Conservation (phyloP, 75 land plant species). For the Picea glauca region DNA sequence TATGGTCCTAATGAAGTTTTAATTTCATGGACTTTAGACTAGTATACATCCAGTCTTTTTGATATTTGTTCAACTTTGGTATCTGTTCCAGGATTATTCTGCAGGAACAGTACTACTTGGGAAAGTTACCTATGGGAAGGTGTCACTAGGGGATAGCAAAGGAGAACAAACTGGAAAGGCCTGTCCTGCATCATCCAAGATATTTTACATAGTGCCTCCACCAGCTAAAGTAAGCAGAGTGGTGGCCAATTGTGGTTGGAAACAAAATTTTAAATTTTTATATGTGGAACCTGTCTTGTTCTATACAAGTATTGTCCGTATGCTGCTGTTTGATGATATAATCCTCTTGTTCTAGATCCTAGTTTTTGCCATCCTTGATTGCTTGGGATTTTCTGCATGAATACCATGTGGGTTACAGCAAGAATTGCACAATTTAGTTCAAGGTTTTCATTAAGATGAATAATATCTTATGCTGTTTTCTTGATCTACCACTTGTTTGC, state of each 20-base stretch:
- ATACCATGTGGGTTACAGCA: too few relatives aligned
- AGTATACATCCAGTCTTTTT: background rate
- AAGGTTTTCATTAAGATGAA: too few relatives aligned
- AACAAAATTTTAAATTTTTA: background rate
- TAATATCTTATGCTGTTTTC: background rate
- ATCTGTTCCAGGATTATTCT: conserved; percentile 49
- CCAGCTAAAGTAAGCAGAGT: conserved; percentile 28
- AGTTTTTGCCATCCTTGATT: too few relatives aligned
- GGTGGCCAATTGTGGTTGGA: background rate
- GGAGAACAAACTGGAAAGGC: conserved; percentile 44
- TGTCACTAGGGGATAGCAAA: conserved; percentile 26
- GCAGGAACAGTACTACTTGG: conserved; percentile 75
- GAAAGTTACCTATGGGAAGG: conserved; percentile 67
- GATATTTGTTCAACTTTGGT: conserved; percentile 1
- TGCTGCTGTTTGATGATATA: background rate
- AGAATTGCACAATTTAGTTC: too few relatives aligned
- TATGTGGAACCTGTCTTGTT: background rate
- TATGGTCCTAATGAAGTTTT: conserved; percentile 8
- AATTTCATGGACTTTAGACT: background rate
- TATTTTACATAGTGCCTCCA: conserved; percentile 77
- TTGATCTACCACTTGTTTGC: background rate
- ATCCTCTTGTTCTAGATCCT: background rate
- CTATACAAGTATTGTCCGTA: background rate
- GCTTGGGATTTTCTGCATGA: too few relatives aligned
- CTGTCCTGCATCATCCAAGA: conserved; percentile 57